These are phyloP conservation scores for Aspergillus persii DNA, from an alignment of 2,329 filamentous ascomycete genomes.

Conservation along the genomic window DNA sequence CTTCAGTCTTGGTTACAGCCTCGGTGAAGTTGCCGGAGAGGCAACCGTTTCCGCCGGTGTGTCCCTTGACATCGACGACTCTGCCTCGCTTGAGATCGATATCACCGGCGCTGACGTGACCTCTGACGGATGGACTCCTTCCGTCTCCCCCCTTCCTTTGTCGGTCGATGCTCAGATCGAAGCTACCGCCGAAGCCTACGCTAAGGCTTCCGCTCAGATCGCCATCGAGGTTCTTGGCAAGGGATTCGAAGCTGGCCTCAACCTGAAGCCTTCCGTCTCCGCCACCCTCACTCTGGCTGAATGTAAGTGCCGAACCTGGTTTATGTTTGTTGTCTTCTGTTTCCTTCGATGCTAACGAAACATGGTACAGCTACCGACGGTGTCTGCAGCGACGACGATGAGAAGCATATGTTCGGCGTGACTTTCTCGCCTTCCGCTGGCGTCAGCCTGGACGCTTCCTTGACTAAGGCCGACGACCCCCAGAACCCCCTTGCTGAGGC, in stretches of 20 bases:
- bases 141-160: constrained; percentile 10
- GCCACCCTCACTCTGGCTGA: constrained; percentile 12
- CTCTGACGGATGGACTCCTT: constrained; percentile 15
- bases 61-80: constrained; percentile 16
- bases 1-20: constrained; percentile 15
- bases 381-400: constrained; percentile 3
- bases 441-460: constrained; percentile 13
- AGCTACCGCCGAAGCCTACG: constrained; percentile 10
- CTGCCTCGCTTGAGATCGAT: constrained; percentile 20
- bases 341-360: constrained; percentile 1
- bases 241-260: constrained; percentile 19
- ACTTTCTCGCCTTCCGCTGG: constrained; percentile 10
- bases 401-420: constrained; percentile 9
- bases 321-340: not conserved
- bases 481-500: constrained; percentile 7
- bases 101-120: constrained; percentile 17
- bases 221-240: constrained; percentile 11
- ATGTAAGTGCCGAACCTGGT: constrained; percentile 10
- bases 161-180: constrained; percentile 16
- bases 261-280: constrained; percentile 16
- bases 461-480: constrained; percentile 9
- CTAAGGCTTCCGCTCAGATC: constrained; percentile 17
- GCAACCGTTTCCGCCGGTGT: constrained; percentile 19
- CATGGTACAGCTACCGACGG: constrained; percentile 8
- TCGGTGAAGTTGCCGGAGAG: constrained; percentile 20